Evolutionary conservation across 163 green algal species (phyloP).

Genomic region (Chloromonas sp.): DNA sequence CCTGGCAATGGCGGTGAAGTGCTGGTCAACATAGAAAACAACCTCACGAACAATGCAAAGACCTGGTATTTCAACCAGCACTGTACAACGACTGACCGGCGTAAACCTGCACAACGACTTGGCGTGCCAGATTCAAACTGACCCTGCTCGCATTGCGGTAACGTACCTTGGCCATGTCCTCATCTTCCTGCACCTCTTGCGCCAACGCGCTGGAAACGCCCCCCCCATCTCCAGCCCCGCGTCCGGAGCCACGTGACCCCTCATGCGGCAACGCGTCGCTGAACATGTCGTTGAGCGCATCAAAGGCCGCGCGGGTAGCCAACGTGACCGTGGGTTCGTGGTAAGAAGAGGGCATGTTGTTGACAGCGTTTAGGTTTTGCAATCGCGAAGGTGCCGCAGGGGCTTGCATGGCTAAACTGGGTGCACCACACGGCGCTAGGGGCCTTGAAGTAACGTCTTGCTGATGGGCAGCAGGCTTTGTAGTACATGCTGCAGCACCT

Average conservation of each 20-base stretch:
- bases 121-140: not conserved
- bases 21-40: not conserved
- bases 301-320: slow-evolving; percentile 56
- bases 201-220: not conserved
- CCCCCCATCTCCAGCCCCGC: not conserved
- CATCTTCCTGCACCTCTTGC: not conserved
- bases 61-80: not conserved
- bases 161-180: no score
- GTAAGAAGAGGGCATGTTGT: no score
- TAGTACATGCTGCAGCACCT: no score
- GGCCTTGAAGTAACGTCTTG: not conserved
- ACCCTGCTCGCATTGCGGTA: not conserved
- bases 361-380: not conserved
- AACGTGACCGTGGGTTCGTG: slow-evolving; percentile 65
- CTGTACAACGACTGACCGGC: not conserved
- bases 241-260: not conserved
- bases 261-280: slow-evolving; percentile 13
- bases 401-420: not conserved
- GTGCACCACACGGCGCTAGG: slow-evolving; percentile 1
- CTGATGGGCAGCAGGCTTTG: no score
- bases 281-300: slow-evolving; percentile 67
- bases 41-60: not conserved
- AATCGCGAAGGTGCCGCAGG: not conserved
- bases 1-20: not conserved
- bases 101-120: not conserved